Evolutionary conservation across 495 filamentous ascomycete genomes (phyloP).

Genomic region (Mycothermus thermophilus): DNA sequence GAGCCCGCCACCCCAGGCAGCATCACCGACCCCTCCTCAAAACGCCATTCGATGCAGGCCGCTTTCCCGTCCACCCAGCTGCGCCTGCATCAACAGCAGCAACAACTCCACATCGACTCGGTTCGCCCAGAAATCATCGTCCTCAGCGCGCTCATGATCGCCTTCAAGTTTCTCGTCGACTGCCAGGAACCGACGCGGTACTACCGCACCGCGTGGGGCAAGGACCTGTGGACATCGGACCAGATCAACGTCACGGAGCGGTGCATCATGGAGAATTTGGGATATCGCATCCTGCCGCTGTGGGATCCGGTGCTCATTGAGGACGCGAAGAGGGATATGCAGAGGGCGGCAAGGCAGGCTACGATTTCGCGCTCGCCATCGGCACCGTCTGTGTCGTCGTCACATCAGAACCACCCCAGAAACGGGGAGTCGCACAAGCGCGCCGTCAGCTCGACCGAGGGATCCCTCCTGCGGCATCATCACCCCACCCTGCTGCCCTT

Average conservation of each 20-base stretch:
- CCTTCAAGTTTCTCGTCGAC: conserved; percentile 41
- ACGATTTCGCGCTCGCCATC: conserved; percentile 2
- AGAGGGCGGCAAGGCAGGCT: conserved; percentile 33
- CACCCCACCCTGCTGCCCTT: conserved; percentile 17
- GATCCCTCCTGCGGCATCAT: conserved; percentile 7
- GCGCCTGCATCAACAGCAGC: no score
- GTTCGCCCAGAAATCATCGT: conserved; percentile 40
- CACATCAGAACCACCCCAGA: conserved; percentile 4
- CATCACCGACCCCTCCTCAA: no score
- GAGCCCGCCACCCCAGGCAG: no score
- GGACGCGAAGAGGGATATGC: conserved; percentile 39
- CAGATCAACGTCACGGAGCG: conserved; percentile 42
- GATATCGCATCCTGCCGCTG: conserved; percentile 37
- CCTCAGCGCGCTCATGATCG: conserved; percentile 35
- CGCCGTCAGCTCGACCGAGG: conserved; percentile 26
- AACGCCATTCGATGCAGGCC: conserved; percentile 34
- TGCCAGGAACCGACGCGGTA: conserved; percentile 27
- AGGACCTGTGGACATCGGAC: conserved; percentile 34
- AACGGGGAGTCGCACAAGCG: conserved; percentile 18
- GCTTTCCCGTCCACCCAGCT: no score
- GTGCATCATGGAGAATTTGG: conserved; percentile 41
- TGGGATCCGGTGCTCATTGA: conserved; percentile 33
- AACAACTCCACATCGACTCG: conserved; percentile 38
- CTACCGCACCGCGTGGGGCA: conserved; percentile 32
- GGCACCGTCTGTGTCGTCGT: no score